These are phyloP conservation scores for Arthrobotrys megalospora DNA, from an alignment of 2,329 filamentous ascomycete genomes.

Conservation along the genomic window DNA sequence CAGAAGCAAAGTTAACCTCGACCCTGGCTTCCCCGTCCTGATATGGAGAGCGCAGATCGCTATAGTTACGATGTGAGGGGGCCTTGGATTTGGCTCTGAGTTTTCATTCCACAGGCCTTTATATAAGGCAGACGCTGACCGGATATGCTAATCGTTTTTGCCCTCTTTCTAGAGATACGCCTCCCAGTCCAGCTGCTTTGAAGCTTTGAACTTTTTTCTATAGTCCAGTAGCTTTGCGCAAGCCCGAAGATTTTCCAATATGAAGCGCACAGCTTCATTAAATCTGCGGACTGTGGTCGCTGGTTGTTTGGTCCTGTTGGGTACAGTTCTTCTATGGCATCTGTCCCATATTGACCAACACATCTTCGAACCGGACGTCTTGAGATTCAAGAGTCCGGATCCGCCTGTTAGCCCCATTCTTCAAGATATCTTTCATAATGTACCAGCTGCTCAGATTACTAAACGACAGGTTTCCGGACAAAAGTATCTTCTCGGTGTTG, in stretches of 20 bases:
- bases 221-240: conserved; percentile 51
- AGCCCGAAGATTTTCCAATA: conserved; percentile 39
- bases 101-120: conserved; percentile 30
- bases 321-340: conserved; percentile 54
- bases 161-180: conserved; percentile 38
- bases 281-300: conserved; percentile 54
- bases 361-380: conserved; percentile 47
- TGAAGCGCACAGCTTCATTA: conserved; percentile 51
- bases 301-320: conserved; percentile 53
- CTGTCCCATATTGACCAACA: conserved; percentile 50
- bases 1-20: conserved; percentile 35
- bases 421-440: conserved; percentile 60
- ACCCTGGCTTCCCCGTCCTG: conserved; percentile 32
- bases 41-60: conserved; percentile 52
- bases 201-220: conserved; percentile 56
- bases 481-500: conserved; percentile 77
- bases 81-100: not conserved
- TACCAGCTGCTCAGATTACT: conserved; percentile 61
- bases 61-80: conserved; percentile 37
- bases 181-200: conserved; percentile 39
- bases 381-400: conserved; percentile 48
- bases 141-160: conserved; percentile 36
- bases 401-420: conserved; percentile 59
- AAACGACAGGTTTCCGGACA: conserved; percentile 65
- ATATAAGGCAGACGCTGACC: conserved; percentile 36